A percentile compares a stretch with the other conserved stretches of the same genome.
Evolutionary conservation across 495 filamentous ascomycete species (phyloP).

Genomic region (Evansstolkia leycettana): DNA sequence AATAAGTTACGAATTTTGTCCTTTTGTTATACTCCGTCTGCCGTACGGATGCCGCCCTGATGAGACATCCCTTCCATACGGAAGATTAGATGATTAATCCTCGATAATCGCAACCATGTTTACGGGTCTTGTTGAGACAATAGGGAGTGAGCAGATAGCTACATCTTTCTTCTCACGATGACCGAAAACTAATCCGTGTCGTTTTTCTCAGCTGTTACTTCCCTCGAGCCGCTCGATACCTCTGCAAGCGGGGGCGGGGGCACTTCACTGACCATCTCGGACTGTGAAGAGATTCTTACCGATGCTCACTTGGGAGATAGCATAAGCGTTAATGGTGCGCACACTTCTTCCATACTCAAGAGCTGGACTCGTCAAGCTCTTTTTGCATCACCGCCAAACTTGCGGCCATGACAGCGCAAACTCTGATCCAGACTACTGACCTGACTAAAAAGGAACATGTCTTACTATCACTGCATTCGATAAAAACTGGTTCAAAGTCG

Average conservation of each 20-base stretch:
- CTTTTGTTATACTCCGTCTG: no score
- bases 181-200: slow-evolving; percentile 2
- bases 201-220: slow-evolving; percentile 60
- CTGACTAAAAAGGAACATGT: slow-evolving; percentile 45
- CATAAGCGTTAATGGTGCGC: slow-evolving; percentile 78
- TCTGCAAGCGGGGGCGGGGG: slow-evolving; percentile 57
- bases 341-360: not conserved
- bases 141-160: slow-evolving; percentile 57
- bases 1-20: no score
- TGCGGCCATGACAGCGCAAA: not conserved
- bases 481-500: slow-evolving; percentile 69
- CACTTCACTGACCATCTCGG: slow-evolving; percentile 78
- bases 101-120: slow-evolving; percentile 54
- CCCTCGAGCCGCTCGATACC: slow-evolving; percentile 67
- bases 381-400: no score
- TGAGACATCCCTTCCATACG: no score
- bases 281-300: slow-evolving; percentile 58
- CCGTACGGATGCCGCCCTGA: no score
- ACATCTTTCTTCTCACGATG: not conserved
- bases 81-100: no score
- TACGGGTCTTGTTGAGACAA: slow-evolving; percentile 89
- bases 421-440: not conserved
- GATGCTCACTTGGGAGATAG: slow-evolving; percentile 85
- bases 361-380: no score
- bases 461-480: slow-evolving; percentile 81